phyloP scores from a whole-genome alignment of 768 basidiomycete species.

The Candolleomyces aberdarensis region DNA sequence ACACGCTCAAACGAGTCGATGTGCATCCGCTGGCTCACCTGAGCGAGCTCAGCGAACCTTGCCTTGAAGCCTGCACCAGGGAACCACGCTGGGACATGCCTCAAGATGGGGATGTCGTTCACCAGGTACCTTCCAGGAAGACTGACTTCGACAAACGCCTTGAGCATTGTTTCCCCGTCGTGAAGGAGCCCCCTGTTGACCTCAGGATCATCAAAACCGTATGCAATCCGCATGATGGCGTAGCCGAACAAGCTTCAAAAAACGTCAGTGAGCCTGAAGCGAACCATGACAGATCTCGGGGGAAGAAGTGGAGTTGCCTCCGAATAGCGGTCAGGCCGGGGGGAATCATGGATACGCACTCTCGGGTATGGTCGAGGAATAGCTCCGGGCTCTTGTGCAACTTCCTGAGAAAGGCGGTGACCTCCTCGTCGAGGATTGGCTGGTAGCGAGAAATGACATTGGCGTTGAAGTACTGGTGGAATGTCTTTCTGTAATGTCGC shows the following conservation, averaged over 20 bases:
- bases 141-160: constrained; percentile 18
- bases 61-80: constrained; percentile 32
- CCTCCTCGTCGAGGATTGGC: constrained; percentile 17
- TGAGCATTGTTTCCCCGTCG: constrained; percentile 27
- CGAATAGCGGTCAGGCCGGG: neutral
- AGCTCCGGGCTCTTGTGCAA: neutral
- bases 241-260: neutral
- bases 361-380: neutral
- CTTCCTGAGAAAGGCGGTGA: neutral
- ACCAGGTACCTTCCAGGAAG: constrained; percentile 18
- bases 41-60: constrained; percentile 6
- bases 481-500: constrained; percentile 3
- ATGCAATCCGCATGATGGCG: neutral
- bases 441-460: constrained; percentile 32
- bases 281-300: neutral
- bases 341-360: neutral
- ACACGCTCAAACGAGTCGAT: neutral
- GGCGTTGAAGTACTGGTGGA: constrained; percentile 5
- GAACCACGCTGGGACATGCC: constrained; percentile 32
- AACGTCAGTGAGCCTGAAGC: neutral
- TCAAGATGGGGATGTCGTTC: constrained; percentile 17
- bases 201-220: neutral
- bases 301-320: neutral
- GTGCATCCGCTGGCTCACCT: neutral
- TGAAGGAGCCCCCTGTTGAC: constrained; percentile 33